Evolutionary conservation across 2,329 filamentous ascomycete species (phyloP), one percentile per base, ranked within the genome.

Genomic region (Graphilbum sp.): DNA sequence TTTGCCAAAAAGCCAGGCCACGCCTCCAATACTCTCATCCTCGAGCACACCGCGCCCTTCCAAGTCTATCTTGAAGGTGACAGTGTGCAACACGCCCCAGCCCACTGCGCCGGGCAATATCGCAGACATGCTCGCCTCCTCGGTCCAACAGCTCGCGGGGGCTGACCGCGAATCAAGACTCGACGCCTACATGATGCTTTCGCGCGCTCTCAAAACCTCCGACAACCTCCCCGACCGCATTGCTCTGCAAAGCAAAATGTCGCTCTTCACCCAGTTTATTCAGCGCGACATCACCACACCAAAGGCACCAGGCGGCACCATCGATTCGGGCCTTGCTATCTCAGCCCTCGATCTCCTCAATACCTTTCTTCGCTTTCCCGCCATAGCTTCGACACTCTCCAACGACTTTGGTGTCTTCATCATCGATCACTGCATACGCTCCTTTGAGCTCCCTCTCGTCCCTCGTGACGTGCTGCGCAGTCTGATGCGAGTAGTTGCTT

Each of bases 171-270:
- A 75, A 41, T 76, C 74, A 12, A 79, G 79, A 47, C 58, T 90
- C 24, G 90, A 98, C 59, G 84, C 87, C 35, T 96, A 98, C 51
- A 75, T 78, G 53, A 80, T 80, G 50, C 64, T 98, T 33, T 73
- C 79, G 24, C 70, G 75, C 25, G 76, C 79, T 4, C 63, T 95
- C 48, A 82, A 84, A 53, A 71, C 79, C 6, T 94, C 88, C 41
- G 83, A 87, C 44, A 81, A 83, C 47, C 61, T 92, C 13, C 86
- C 86, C 0, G 79, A 90, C 46, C 63, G 74, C 27, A 72, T 79
- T 40, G 75, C 76, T 11, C 63, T 93, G 39, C 69, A 75, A 41
- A 71, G 73, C 36, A 92, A 90, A 55, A 79, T 95, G 66, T 67
- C 69, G 11, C 59, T 83, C 3, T 69, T 96, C 41, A 74, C 75